Conservation (phyloP, 148 eudicot species). For the Suaeda aralocaspica region DNA sequence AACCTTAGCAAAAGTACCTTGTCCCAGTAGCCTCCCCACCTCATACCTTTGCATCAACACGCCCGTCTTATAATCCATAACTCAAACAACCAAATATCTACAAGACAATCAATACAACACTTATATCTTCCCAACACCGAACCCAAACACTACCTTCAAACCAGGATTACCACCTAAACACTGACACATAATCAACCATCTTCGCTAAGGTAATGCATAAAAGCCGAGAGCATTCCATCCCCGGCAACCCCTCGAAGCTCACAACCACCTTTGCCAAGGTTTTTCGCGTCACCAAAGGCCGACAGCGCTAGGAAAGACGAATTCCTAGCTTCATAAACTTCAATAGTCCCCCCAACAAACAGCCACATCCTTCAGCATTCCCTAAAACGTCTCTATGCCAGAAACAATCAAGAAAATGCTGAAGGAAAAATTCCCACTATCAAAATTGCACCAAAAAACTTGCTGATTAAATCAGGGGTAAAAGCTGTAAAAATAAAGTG, state of each 20-base stretch:
- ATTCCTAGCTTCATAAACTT: conserved; percentile 9
- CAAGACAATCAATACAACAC: not conserved
- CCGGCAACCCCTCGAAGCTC: conserved; percentile 8
- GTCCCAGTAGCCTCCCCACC: conserved; percentile 65
- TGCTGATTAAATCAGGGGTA: not conserved
- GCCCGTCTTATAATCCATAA: conserved; percentile 44
- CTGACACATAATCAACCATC: conserved; percentile 34
- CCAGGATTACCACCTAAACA: not conserved
- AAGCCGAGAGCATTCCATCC: not conserved
- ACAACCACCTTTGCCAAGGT: conserved; percentile 8
- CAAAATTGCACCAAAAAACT: not conserved
- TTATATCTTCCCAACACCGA: not conserved
- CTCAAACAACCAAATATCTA: not conserved
- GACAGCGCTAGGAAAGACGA: conserved; percentile 7
- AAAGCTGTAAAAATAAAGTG: not conserved
- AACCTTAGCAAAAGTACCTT: conserved; percentile 78
- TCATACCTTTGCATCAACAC: conserved; percentile 60
- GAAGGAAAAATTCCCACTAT: not conserved
- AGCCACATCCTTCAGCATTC: conserved; percentile 53
- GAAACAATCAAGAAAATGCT: not conserved
- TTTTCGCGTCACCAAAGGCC: conserved; percentile 20
- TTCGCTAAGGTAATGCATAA: conserved; percentile 5
- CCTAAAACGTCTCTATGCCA: conserved; percentile 16
- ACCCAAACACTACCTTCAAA: not conserved
- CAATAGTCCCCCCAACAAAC: conserved; percentile 1